Evolutionary conservation across 495 filamentous ascomycete species (phyloP).

Genomic region (Talaromyces stipitatus): DNA sequence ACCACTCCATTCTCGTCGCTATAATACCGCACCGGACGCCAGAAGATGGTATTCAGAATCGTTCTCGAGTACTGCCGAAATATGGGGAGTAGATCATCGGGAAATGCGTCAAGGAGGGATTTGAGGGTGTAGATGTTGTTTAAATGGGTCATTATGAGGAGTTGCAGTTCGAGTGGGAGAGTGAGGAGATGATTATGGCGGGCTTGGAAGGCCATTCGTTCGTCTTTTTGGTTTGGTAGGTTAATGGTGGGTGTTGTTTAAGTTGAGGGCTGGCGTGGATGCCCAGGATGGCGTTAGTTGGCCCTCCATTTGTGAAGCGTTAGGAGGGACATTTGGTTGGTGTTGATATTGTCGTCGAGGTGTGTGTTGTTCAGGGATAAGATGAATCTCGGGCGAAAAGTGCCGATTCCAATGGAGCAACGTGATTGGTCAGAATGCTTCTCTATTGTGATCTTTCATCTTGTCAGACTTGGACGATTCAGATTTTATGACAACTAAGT

Average conservation of each 20-base stretch:
- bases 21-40: not conserved
- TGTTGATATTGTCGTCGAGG: not conserved
- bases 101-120: constrained; percentile 1
- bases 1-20: constrained; percentile 3
- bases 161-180: constrained; percentile 1
- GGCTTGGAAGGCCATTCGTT: not conserved
- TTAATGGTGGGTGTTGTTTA: not conserved
- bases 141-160: constrained; percentile 2
- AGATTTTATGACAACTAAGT: too few species aligned
- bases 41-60: constrained; percentile 4
- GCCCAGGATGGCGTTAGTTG: not conserved
- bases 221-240: not conserved
- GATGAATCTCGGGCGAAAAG: too few species aligned
- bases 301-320: not conserved
- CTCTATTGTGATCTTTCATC: too few species aligned
- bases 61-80: not conserved
- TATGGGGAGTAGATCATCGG: not conserved
- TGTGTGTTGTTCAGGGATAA: not conserved
- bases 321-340: not conserved
- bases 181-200: not conserved
- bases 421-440: too few species aligned
- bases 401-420: too few species aligned
- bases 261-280: not conserved
- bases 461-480: too few species aligned
- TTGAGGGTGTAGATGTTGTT: constrained; percentile 2